Conservation (phyloP, 176 grass and related monocot species). For the Hsuehochloa calcarea region DNA sequence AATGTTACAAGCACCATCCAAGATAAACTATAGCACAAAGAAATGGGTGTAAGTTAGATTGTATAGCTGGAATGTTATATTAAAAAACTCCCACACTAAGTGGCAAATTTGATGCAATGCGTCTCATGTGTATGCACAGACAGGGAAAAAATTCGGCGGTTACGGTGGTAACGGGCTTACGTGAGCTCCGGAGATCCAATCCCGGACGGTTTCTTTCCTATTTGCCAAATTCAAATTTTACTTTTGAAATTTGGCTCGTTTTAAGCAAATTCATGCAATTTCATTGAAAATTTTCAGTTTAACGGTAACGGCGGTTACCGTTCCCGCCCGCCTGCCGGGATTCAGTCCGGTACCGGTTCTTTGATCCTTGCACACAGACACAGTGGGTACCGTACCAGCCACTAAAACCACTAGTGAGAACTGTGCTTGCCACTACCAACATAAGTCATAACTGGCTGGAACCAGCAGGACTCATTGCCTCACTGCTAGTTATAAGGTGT, state of each 20-base stretch:
- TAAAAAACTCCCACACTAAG: background rate
- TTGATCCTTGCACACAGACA: too few species aligned
- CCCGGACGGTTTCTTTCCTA: too few species aligned
- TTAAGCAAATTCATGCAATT: too few species aligned
- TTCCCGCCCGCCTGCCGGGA: too few species aligned
- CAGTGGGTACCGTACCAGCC: background rate
- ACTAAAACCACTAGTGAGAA: background rate
- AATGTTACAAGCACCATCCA: background rate
- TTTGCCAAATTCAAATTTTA: too few species aligned
- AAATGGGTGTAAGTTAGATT: background rate
- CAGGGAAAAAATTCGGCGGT: too few species aligned
- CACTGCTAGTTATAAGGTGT: background rate
- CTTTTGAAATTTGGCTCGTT: too few species aligned
- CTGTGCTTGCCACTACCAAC: background rate
- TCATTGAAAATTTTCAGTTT: too few species aligned
- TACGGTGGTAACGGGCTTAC: too few species aligned
- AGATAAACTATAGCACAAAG: background rate
- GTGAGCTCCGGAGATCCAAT: too few species aligned
- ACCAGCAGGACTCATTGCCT: background rate
- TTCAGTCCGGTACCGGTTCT: too few species aligned
- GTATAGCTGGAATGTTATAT: background rate
- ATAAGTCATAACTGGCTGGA: background rate
- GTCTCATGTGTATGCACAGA: background rate
- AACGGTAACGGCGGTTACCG: too few species aligned
- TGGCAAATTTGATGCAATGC: background rate